Base-by-base conservation (phyloP, 352 stramenopile genomes). In the Phytophthora chlamydospora region DNA sequence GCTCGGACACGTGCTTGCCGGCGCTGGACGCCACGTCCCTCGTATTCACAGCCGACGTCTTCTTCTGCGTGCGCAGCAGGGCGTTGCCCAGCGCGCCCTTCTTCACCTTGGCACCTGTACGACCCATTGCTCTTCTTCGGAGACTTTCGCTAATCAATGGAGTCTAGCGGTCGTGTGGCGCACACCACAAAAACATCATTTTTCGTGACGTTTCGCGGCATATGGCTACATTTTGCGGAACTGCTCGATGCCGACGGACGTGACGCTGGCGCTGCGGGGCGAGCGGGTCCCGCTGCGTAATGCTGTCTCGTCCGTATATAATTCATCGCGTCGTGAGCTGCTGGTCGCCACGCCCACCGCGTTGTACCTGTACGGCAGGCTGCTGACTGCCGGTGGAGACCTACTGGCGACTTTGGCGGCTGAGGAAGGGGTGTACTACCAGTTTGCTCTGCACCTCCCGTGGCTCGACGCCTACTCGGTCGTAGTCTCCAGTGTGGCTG, bases 1-100 rank as follows among this genome's bases (percentile, higher is more conserved):
- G 71, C 29, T 76, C 85, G 2, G 88, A 94, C 34, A 96, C 88
- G 64, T 95, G 76, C 43, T 92, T 93, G 27, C 88, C 88, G 14
- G 85, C 88, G 51, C 85, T 95, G 41, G 86, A 95, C 51, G 82
- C 65, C 43, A 95, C 77, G 58, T 95, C 86, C 46, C 65, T 76
- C 19, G 83, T 90, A 51, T 74, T 78, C 16, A 83, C 87, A 16
- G 65, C 66, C 36, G 85, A 94, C 31, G 57, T 76, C 55, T 86
- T 91, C 76, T 90, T 91, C 60, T 93, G 82, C 47, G 82, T 88
- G 47, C 79, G 79, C 50, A 93, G 57, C 40, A 96, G 72, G 55
- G 87, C 79, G 52, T 89, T 83, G 48, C 87, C 87, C 33, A 96
- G 75, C 11, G 71, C 79, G 40, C 81, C 76, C 57, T 90, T 93